Base-by-base conservation (phyloP, 495 filamentous ascomycete genomes). In the Collariella sp. region DNA sequence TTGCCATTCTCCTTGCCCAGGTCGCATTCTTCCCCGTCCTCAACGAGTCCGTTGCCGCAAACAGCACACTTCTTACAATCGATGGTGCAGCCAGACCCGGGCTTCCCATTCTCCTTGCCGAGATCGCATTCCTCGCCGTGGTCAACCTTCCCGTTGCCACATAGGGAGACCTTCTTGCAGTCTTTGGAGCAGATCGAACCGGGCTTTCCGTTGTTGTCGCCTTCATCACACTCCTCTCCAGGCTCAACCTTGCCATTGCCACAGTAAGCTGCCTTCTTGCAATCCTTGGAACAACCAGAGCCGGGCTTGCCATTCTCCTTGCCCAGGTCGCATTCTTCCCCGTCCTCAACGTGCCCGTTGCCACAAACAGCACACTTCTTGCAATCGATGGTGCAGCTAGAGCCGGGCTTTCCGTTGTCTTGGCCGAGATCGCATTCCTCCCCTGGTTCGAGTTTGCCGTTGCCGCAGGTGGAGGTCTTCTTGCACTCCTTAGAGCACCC, bases 251-350 rank as follows among this genome's bases (percentile, higher is more conserved):
- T 36, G 35, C 56, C 56, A 35, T 58, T 36, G 22, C 55, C 55
- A 23, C 55, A 57, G 15, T 35, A 19, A 2, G 40, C 3, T 3
- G 10, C 3, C 7, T 22, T 38, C 39, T 51, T 46, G 45, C 56
- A 59, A 7, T 49, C 29, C 13, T 35, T 29, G 10, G 19, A 9
- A 31, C 56, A 59, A 18, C 43, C 39, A n/a, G 55, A 53, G 19
- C 29, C 39, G 2, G 55, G 44, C 46, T 46, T 48, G 18, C 59
- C 59, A 29, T 61, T 49, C 13, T 58, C 51, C 0, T 16, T 5
- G 19, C 58, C 58, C 5, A 51, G 11, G 15, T 61, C 58, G 20
- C 58, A 61, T 15, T 56, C 43, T 24, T 59, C 57, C 19, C 20
- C 29, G 0, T n/a, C n/a, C n/a, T 53, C 56, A 7, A 33, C 13